Conservation (phyloP, 2,329 filamentous ascomycete genomes). For the Bimuria novae-zelandiae region DNA sequence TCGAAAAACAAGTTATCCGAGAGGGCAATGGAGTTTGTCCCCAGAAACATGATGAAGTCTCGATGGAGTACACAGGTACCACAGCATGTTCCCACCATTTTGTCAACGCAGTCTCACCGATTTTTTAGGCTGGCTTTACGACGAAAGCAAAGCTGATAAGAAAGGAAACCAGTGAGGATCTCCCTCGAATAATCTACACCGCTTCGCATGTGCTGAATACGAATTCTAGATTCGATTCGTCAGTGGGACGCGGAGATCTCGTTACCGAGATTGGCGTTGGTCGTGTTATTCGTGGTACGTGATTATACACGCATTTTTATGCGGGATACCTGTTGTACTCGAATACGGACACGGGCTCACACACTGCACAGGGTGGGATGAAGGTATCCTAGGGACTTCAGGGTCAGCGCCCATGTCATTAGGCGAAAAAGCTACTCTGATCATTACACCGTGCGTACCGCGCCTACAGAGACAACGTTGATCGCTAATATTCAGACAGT, state of each 20-base stretch:
- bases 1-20: conserved; percentile 68
- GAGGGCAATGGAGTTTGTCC: conserved; percentile 69
- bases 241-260: conserved; percentile 77
- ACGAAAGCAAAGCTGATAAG: conserved; percentile 62
- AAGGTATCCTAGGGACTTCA: conserved; percentile 66
- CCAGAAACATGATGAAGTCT: conserved; percentile 70
- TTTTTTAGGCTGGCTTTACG: conserved; percentile 69
- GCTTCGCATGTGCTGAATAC: conserved; percentile 17
- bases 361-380: conserved; percentile 53
- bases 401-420: conserved; percentile 71
- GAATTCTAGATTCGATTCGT: conserved; percentile 81
- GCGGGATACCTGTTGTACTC: not conserved
- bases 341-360: conserved; percentile 22
- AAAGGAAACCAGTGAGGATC: conserved; percentile 72
- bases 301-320: conserved; percentile 5
- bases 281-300: conserved; percentile 80
- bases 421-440: conserved; percentile 85
- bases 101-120: conserved; percentile 16
- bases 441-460: conserved; percentile 71
- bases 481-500: conserved; percentile 31
- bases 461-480: not conserved
- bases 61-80: conserved; percentile 81
- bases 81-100: not conserved
- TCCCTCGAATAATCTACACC: conserved; percentile 2
- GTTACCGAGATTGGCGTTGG: conserved; percentile 78